These are phyloP conservation scores for Rhododendron molle DNA, from an alignment of 148 eudicot genomes.

Conservation along the genomic window DNA sequence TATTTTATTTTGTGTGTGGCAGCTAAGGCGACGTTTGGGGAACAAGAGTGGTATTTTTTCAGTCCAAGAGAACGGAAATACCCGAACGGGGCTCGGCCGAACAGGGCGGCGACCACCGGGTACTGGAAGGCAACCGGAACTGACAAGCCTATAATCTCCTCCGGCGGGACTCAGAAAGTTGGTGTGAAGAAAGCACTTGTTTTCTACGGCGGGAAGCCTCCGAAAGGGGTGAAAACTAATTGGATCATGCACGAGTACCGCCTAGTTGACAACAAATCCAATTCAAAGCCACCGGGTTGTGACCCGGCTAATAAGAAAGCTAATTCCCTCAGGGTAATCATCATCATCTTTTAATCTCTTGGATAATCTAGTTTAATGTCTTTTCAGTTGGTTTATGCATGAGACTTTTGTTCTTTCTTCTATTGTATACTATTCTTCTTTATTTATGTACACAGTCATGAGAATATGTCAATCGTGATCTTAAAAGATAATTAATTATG, in stretches of 20 bases:
- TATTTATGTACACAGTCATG: neutral
- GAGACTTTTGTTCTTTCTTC: constrained; percentile 12
- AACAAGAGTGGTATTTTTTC: constrained; percentile 68
- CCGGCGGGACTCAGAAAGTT: constrained; percentile 41
- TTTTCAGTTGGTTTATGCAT: neutral
- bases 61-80: constrained; percentile 63
- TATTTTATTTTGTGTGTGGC: no score
- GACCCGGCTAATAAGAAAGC: constrained; percentile 40
- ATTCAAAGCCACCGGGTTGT: constrained; percentile 49
- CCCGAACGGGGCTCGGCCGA: constrained; percentile 68
- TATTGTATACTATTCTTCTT: neutral
- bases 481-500: neutral
- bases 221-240: constrained; percentile 56
- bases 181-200: constrained; percentile 67
- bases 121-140: constrained; percentile 78
- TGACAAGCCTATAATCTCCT: constrained; percentile 50
- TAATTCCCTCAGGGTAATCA: constrained; percentile 50
- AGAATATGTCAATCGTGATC: neutral
- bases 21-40: constrained; percentile 64
- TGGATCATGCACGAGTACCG: constrained; percentile 79
- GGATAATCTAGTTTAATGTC: neutral
- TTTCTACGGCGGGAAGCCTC: constrained; percentile 65
- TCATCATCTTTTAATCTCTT: neutral
- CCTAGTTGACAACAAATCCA: constrained; percentile 32
- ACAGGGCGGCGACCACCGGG: constrained; percentile 68